These are phyloP conservation scores for Cryptosporidium felis DNA, from an alignment of 169 alveolate species.

Conservation along the genomic window DNA sequence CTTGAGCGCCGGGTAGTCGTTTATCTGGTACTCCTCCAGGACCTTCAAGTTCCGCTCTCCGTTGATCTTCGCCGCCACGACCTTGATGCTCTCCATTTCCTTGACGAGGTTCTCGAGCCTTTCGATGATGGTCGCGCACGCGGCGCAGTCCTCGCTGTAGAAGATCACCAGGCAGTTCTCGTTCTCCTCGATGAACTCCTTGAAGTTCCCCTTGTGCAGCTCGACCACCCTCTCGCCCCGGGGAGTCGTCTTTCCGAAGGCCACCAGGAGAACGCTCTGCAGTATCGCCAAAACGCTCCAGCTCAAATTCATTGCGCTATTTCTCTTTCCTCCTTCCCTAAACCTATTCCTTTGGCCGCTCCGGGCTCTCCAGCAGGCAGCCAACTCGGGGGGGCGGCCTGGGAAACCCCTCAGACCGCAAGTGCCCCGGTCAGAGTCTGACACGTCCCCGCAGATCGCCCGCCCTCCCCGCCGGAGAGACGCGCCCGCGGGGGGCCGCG, in stretches of 20 bases:
- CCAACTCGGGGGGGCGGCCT: too few species aligned
- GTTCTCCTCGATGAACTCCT: background rate
- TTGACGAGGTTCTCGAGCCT: slow-evolving; percentile 1
- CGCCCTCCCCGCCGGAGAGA: too few species aligned
- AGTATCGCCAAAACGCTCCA: background rate
- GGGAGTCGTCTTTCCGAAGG: too few species aligned
- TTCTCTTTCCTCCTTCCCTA: too few species aligned
- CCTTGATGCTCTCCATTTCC: slow-evolving; percentile 8
- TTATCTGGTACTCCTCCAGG: slow-evolving; percentile 73
- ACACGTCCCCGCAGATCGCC: too few species aligned
- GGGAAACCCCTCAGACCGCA: too few species aligned
- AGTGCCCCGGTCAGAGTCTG: too few species aligned
- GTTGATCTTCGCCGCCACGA: slow-evolving; percentile 21
- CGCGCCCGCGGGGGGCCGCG: too few species aligned
- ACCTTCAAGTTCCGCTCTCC: slow-evolving; percentile 45
- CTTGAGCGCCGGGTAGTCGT: slow-evolving; percentile 80
- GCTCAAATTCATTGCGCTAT: background rate
- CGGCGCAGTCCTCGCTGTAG: slow-evolving; percentile 53
- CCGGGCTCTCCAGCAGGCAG: too few species aligned
- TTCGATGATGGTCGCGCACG: slow-evolving; percentile 52
- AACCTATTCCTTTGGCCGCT: too few species aligned
- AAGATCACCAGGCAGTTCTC: slow-evolving; percentile 34
- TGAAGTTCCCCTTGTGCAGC: background rate
- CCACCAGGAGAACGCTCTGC: too few species aligned
- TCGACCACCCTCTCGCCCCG: background rate